Base-by-base conservation (phyloP, 2,329 filamentous ascomycete species). In the Microcyclospora pomicola region DNA sequence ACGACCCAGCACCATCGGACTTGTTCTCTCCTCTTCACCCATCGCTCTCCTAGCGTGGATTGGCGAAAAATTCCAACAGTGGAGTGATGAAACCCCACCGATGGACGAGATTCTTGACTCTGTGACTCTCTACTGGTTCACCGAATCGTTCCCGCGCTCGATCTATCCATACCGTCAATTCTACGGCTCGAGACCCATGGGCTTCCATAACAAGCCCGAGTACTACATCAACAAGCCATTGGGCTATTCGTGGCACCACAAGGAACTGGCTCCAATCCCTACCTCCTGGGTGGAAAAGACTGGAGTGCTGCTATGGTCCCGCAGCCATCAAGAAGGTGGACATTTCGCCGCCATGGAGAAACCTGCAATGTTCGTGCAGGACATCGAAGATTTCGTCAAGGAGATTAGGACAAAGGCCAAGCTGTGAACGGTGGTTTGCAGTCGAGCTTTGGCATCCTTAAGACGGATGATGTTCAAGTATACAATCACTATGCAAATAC, bases 31-130 rank as follows among this genome's bases (percentile, higher is more conserved):
- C 1, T 59, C 66, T 5, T 72, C 59, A 31, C 74, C 74, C 0
- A 44, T 77, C 2, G 66, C 71, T 0, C 49, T 77, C 6, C 60
- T 78, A 2, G 64, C 67, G 4, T 78, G 73, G 65, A 62, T 75
- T 16, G 69, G 67, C 3, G 72, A 76, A 45, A 75, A 75, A 49
- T 69, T 71, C 39, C 53, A 71, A 0, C 65, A 64, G 5, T 76
- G 71, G 71, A 59, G 59, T 2, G 71, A 75, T 42, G 47, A 57
- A 3, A 50, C 52, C 13, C 64, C 64, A 1, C 48, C 55, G 1
- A 40, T 68, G 6, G 42, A 52, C 15, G 46, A 56, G 0, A 68
- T 75, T 9, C 54, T 76, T 2, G 61, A 65, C n/a, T 54, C 60
- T 5, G 63, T 71, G 9, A 65, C 63, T 1, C 47, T 75, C 2